A percentile compares a stretch with the other conserved stretches of the same genome.
These are phyloP conservation scores for Phaseolus coccineus DNA, from an alignment of 331 rosid species.

Conservation along the genomic window DNA sequence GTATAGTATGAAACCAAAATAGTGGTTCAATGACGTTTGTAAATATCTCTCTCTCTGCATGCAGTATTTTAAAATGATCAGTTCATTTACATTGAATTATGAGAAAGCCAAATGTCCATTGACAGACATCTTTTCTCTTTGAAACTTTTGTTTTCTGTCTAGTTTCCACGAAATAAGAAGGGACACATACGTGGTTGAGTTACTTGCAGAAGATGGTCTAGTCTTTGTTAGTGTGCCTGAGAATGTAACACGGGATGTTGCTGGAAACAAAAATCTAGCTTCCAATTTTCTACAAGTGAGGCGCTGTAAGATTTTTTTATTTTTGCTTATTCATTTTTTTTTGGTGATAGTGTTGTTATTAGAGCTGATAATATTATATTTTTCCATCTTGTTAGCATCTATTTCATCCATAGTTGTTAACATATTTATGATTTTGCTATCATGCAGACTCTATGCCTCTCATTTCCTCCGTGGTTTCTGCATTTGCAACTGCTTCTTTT, in stretches of 20 bases:
- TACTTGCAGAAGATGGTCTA: conserved; percentile 60
- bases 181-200: conserved; percentile 63
- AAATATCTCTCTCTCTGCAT: neutral
- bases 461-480: conserved; percentile 63
- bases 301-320: conserved; percentile 75
- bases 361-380: neutral
- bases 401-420: neutral
- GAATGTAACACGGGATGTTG: conserved; percentile 74
- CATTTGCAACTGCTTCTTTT: conserved; percentile 70
- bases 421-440: conserved; percentile 36
- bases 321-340: neutral
- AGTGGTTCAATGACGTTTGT: conserved; percentile 3
- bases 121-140: conserved; percentile 36
- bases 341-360: conserved; percentile 35
- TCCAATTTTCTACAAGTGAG: conserved; percentile 89
- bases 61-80: conserved; percentile 2
- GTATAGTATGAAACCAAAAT: neutral
- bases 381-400: conserved; percentile 1
- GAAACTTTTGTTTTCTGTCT: conserved; percentile 41
- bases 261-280: conserved; percentile 87
- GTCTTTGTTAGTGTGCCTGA: conserved; percentile 74
- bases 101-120: conserved; percentile 11
- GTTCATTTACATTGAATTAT: conserved; percentile 13
- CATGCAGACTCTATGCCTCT: conserved; percentile 74
- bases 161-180: conserved; percentile 66